Conservation (phyloP, 306 rosid species). For the Casuarina glauca region DNA sequence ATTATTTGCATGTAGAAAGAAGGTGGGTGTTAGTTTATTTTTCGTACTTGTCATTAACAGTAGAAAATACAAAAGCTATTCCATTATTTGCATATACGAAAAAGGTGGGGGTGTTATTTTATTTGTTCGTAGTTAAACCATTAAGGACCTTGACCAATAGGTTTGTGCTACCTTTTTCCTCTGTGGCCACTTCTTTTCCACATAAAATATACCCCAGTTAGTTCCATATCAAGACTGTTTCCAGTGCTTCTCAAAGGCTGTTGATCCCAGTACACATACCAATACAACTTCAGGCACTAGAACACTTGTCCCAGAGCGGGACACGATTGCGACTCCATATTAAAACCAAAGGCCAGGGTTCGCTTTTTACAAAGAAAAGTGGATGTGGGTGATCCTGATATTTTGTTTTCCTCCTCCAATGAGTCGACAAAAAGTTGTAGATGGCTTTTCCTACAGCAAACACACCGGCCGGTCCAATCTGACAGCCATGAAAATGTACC, state of each 20-base stretch:
- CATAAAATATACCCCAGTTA: no score
- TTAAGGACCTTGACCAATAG: background rate
- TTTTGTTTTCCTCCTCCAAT: constrained; percentile 15
- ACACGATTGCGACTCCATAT: constrained; percentile 8
- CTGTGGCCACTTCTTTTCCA: no score
- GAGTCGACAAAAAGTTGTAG: background rate
- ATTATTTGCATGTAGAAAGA: background rate
- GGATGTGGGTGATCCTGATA: constrained; percentile 13
- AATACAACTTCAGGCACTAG: background rate
- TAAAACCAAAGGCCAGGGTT: background rate
- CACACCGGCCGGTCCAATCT: background rate
- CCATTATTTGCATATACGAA: background rate
- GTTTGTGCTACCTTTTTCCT: background rate
- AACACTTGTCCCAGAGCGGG: background rate
- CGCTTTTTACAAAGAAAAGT: constrained; percentile 4
- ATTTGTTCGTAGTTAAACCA: background rate
- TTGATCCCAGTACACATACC: background rate
- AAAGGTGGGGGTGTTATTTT: background rate
- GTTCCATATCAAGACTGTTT: no score
- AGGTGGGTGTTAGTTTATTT: background rate
- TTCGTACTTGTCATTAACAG: background rate
- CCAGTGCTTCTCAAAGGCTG: background rate
- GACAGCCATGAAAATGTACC: background rate
- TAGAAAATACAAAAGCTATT: constrained; percentile 2
- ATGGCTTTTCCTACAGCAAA: constrained; percentile 6